Base-by-base conservation (phyloP, 23 red algal species). In the Gracilaria domingensis region DNA sequence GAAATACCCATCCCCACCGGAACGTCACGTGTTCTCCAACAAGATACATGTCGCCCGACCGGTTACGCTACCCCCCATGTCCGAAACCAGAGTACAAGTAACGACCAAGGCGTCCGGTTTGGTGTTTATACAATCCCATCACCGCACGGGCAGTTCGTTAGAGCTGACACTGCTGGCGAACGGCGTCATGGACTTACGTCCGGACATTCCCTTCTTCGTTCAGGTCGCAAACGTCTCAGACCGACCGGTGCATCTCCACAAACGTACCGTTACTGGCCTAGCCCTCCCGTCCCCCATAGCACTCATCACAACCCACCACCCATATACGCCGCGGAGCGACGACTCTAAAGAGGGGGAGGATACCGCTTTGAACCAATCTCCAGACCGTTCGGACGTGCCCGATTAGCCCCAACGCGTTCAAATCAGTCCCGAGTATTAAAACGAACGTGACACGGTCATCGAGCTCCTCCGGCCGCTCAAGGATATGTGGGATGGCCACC, bases 141-240 rank as follows among this genome's bases (percentile, higher is more conserved):
- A 67, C 24, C 62, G 24, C 5, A 8, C 62, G 16, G 24, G 11
- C 5, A 12, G 6, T 2, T 1, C 28, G 1, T 25, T 39, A 4
- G 60, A 69, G 21, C 45, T 84, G 6, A 66, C 81, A 24, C 81
- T 84, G 3, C 55, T 84, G 25, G 58, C 81, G 56, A 39, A 69
- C 39, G 81, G 57, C 18, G 58, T 84, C 29, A 84, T 84, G 81
- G 81, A 84, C 23, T 29, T 84, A 9, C 55, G 40, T 3, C 58
- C 81, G 18, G 54, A 84, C 59, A 37, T 39, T 26, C 81, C 81
- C 34, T 84, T 84, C 26, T 40, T 24, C 56, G 81, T 84, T 34
- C 4, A 24, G 14, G 60, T 84, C 12, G 40, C 56, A 8, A 84
- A 70, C 81, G 69, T 84, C 12, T 1, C 0, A 8, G 56, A 84